Base-by-base conservation (phyloP, 345 rosid genomes). In the Corchorus capsularis region DNA sequence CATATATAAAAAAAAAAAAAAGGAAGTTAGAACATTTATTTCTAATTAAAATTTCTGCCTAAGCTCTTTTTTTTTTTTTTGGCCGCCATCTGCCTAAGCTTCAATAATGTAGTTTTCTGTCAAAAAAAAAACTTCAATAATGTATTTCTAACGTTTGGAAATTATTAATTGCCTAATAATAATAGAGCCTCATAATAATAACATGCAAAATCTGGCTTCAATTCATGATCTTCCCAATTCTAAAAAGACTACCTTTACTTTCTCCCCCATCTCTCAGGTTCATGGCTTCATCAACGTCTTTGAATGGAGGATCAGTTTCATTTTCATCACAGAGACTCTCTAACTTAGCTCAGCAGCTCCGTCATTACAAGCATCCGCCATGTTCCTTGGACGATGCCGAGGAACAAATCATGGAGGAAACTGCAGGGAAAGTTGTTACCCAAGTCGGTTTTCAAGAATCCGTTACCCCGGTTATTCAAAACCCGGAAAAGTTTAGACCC, bases 371-470 rank as follows among this genome's bases (percentile, higher is more conserved):
- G 79, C 91, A 94, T 9, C 93, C 92, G 8, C 83, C 85, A 45
- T 74, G 84, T 75, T 75, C 79, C 27, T 72, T 76, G 27, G 94
- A 90, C 35, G 93, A 89, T 35, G 50, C 71, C 32, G 92, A 89
- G 73, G 91, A 86, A 74, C 79, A 35, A 62, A 79, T 57, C 57
- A 56, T 78, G 3, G 86, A 89, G 72, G 92, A 87, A 61, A 74
- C 69, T 3, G 90, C 89, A 0, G 90, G 94, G 57, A 94, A 94
- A 73, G 89, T 93, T 11, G 90, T 91, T 69, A 84, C 95, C 39
- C 97, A 89, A 72, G 86, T 91, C 85, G 99, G 98, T 6, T 92
- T 92, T 82, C 91, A 88, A 61, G 96, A 91, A 85, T 92, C 94
- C 34, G 88, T 84, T 15, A 69, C 92, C 75, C 86, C 89, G 54